Conservation (phyloP, 1,139 yeast genomes). For the Pichia sp. region DNA sequence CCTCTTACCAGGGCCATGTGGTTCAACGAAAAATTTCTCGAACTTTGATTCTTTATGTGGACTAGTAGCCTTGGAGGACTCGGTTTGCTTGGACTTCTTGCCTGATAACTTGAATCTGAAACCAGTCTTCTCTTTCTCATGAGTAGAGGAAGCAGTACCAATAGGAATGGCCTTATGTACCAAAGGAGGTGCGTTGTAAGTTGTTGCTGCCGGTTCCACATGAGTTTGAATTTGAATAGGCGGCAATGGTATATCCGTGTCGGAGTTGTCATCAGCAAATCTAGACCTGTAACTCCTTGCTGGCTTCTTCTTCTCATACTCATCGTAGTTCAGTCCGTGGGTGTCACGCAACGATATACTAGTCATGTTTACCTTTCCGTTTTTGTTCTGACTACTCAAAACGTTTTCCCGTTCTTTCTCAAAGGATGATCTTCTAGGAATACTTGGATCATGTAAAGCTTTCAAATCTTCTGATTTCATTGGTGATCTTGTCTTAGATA, state of each 20-base stretch:
- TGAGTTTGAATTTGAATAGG: constrained; percentile 12
- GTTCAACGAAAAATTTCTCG: constrained; percentile 22
- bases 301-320: constrained; percentile 2
- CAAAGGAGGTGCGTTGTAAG: too few species aligned
- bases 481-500: constrained; percentile 26
- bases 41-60: constrained; percentile 12
- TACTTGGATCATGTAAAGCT: constrained; percentile 8
- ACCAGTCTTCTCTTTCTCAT: constrained; percentile 4
- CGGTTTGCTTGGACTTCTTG: constrained; percentile 4
- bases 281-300: constrained; percentile 34
- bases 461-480: constrained; percentile 11
- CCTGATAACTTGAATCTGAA: constrained; percentile 7
- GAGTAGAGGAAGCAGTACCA: too few species aligned
- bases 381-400: background rate
- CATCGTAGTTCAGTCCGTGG: constrained; percentile 7
- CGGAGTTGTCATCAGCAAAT: constrained; percentile 51
- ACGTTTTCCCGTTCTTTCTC: constrained; percentile 30
- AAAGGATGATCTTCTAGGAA: constrained; percentile 42
- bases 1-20: constrained; percentile 13
- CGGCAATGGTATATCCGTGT: constrained; percentile 27
- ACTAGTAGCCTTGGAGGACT: background rate
- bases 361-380: constrained; percentile 7
- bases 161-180: too few species aligned
- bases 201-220: constrained; percentile 8
- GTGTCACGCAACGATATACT: constrained; percentile 22